Percentiles rank a stretch among this genome's conserved stretches.
Conservation (phyloP, 176 grass and related monocot species). For the Juncus effusus region DNA sequence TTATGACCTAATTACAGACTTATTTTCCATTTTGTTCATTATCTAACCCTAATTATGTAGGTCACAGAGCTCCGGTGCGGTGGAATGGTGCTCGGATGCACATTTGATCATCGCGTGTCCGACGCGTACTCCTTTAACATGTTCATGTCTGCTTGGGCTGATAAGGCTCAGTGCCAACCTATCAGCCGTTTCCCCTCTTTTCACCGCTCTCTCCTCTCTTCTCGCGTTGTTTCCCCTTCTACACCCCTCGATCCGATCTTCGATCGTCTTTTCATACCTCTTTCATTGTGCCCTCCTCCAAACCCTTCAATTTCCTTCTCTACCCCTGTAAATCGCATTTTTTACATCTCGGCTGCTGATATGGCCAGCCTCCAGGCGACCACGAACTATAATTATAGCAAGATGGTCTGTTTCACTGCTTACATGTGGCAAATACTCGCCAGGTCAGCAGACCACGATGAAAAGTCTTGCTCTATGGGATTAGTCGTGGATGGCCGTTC, state of each 20-base stretch:
- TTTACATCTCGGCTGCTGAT: conserved; percentile 37
- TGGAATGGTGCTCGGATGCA: conserved; percentile 33
- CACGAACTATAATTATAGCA: conserved; percentile 32
- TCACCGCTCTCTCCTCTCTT: conserved; percentile 40
- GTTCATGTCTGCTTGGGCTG: conserved; percentile 41
- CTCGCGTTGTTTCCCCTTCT: conserved; percentile 20
- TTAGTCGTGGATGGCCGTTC: conserved; percentile 51
- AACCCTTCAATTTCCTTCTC: background rate
- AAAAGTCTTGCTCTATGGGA: conserved; percentile 45
- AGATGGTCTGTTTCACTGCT: conserved; percentile 60
- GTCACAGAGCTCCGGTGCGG: conserved; percentile 38
- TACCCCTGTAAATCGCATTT: conserved; percentile 41
- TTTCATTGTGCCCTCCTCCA: conserved; percentile 26
- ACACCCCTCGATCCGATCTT: conserved; percentile 31
- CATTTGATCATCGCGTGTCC: conserved; percentile 42
- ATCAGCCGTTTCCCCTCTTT: conserved; percentile 30
- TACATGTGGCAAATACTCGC: conserved; percentile 56
- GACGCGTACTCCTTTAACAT: conserved; percentile 53
- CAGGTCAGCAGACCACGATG: conserved; percentile 12
- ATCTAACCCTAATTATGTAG: conserved; percentile 20
- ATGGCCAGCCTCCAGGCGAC: conserved; percentile 34
- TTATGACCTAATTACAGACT: background rate
- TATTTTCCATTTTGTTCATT: background rate
- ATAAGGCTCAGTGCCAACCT: conserved; percentile 15
- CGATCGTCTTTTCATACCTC: conserved; percentile 29